A percentile compares a stretch with the other conserved stretches of the same genome.
phyloP scores from a whole-genome alignment of 1,139 yeast genomes.

The Kluyveromyces sp. region DNA sequence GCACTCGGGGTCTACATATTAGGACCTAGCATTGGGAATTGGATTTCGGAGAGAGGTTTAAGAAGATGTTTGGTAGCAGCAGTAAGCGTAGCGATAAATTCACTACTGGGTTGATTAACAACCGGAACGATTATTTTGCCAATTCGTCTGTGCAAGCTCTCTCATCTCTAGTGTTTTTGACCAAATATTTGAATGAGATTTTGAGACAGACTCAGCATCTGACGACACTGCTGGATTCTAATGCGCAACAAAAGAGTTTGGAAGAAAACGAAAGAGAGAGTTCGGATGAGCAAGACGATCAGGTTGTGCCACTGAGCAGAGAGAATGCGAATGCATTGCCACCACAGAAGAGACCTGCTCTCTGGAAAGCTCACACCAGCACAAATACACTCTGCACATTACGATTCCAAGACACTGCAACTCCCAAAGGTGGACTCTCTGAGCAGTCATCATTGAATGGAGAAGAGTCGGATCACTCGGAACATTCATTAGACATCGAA shows the following conservation, averaged over 20 bases:
- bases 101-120: conserved; percentile 76
- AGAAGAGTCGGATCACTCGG: conserved; percentile 7
- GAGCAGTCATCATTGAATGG: conserved; percentile 2
- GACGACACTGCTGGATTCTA: conserved; percentile 7
- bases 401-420: conserved; percentile 1
- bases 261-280: background rate
- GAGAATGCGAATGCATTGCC: background rate
- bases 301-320: background rate
- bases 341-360: conserved; percentile 2
- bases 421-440: conserved; percentile 2
- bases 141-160: conserved; percentile 86
- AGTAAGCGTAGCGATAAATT: conserved; percentile 58
- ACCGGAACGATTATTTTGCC: conserved; percentile 87
- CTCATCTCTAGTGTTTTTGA: conserved; percentile 57
- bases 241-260: background rate
- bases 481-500: conserved; percentile 6
- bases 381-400: conserved; percentile 9
- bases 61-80: conserved; percentile 7
- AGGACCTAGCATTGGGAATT: conserved; percentile 1
- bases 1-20: conserved; percentile 6
- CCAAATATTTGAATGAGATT: conserved; percentile 48
- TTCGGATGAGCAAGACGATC: background rate
- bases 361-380: conserved; percentile 8
- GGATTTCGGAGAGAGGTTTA: conserved; percentile 2
- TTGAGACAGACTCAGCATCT: conserved; percentile 23